Conservation (phyloP, 805 yeast genomes). For the Naumovozyma baii region DNA sequence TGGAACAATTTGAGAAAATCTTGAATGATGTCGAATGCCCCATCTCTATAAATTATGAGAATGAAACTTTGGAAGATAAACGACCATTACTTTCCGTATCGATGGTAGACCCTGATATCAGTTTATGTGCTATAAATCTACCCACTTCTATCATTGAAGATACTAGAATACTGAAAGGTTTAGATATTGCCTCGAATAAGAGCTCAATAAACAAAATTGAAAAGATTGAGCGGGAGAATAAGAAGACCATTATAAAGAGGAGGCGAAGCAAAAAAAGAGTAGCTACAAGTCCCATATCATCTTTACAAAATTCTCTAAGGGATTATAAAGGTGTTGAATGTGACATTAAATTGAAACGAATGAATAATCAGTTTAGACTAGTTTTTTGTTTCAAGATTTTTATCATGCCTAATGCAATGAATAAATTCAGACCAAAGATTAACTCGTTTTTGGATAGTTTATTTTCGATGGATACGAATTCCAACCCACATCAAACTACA, state of each 20-base stretch:
- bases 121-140: background rate
- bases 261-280: background rate
- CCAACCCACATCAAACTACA: background rate
- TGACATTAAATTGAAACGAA: too few species aligned
- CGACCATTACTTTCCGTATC: background rate
- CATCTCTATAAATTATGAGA: background rate
- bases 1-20: background rate
- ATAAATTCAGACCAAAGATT: constrained; percentile 21
- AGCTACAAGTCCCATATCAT: background rate
- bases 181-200: background rate
- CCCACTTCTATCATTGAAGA: background rate
- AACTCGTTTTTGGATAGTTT: constrained; percentile 15
- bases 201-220: background rate
- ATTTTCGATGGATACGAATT: constrained; percentile 4
- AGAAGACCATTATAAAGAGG: background rate
- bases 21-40: background rate
- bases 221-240: background rate
- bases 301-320: background rate
- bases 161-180: background rate
- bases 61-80: background rate
- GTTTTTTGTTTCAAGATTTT: background rate
- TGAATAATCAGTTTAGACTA: background rate
- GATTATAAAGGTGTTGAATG: background rate
- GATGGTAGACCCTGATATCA: background rate
- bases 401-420: constrained; percentile 8